Conservation (phyloP, 495 filamentous ascomycete genomes). For the Neurospora hispaniola region DNA sequence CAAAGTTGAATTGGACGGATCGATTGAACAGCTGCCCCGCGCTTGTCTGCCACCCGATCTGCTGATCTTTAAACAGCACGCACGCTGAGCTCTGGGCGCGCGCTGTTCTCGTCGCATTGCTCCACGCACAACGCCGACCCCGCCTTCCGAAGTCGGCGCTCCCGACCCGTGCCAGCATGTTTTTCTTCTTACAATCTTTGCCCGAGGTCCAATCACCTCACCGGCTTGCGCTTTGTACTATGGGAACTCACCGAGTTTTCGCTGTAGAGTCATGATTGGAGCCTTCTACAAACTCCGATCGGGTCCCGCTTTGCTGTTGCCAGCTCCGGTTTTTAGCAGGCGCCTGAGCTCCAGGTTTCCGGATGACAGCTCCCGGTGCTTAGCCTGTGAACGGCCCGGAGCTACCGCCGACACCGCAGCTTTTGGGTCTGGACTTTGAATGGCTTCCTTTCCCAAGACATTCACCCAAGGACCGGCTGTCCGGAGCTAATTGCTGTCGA, state of each 20-base stretch:
- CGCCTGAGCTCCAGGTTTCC: neutral
- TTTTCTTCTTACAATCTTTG: neutral
- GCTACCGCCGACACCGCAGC: neutral
- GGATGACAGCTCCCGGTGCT: neutral
- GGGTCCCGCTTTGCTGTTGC: neutral
- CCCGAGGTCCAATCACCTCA: neutral
- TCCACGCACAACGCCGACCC: slow-evolving; percentile 8
- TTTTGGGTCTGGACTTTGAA: neutral
- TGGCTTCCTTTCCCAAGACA: neutral
- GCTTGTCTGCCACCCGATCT: neutral
- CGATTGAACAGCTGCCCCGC: slow-evolving; percentile 7
- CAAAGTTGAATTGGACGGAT: neutral
- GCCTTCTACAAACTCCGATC: neutral
- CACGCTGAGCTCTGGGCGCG: slow-evolving; percentile 7
- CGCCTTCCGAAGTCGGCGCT: slow-evolving; percentile 25
- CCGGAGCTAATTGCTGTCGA: neutral
- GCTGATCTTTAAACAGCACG: neutral
- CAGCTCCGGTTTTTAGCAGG: neutral
- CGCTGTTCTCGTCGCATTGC: neutral
- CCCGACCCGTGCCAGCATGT: neutral
- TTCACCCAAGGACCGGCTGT: neutral
- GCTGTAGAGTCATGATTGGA: neutral
- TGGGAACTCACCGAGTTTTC: neutral
- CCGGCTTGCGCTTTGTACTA: neutral
- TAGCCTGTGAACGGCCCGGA: neutral